Conservation (phyloP, 2,329 filamentous ascomycete genomes). For the Tolypocladium paradoxum region DNA sequence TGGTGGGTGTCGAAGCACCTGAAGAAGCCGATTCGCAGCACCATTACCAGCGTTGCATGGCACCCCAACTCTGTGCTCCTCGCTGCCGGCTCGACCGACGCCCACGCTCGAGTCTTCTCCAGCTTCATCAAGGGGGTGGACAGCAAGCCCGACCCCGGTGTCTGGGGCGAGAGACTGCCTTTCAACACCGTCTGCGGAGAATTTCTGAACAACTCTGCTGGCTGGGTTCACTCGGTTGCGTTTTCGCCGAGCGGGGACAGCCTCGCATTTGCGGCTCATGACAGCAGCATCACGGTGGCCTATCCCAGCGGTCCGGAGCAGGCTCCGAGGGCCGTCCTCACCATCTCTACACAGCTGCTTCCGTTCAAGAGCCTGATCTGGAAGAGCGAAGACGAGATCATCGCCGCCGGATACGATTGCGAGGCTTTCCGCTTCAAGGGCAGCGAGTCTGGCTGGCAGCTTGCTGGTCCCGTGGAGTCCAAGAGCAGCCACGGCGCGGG, state of each 20-base stretch:
- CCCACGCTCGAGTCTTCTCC: conserved; percentile 88
- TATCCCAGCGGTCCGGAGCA: conserved; percentile 89
- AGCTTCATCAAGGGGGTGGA: conserved; percentile 96
- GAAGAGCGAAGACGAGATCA: conserved; percentile 85
- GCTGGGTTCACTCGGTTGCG: conserved; percentile 88
- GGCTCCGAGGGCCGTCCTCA: conserved; percentile 81
- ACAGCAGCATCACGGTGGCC: conserved; percentile 92
- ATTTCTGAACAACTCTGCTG: conserved; percentile 89
- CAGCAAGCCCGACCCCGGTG: conserved; percentile 69
- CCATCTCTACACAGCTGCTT: conserved; percentile 77
- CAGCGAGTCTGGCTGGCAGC: conserved; percentile 67
- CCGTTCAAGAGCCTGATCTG: conserved; percentile 91
- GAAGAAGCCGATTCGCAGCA: conserved; percentile 97
- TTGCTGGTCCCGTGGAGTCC: conserved; percentile 69
- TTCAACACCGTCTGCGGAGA: conserved; percentile 99
- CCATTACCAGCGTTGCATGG: conserved; percentile 90
- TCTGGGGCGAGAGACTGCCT: conserved; percentile 89
- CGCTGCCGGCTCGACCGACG: conserved; percentile 92
- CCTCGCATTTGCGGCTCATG: conserved; percentile 89
- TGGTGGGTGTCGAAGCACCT: conserved; percentile 99
- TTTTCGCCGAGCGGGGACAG: conserved; percentile 90
- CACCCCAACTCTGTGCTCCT: conserved; percentile 95
- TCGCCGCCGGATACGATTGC: conserved; percentile 83
- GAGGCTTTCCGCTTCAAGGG: conserved; percentile 88
- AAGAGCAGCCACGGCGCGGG: conserved; percentile 54